These are phyloP conservation scores for Phycomyces nitens DNA, from an alignment of 192 early-diverging fungal genomes.

Conservation along the genomic window DNA sequence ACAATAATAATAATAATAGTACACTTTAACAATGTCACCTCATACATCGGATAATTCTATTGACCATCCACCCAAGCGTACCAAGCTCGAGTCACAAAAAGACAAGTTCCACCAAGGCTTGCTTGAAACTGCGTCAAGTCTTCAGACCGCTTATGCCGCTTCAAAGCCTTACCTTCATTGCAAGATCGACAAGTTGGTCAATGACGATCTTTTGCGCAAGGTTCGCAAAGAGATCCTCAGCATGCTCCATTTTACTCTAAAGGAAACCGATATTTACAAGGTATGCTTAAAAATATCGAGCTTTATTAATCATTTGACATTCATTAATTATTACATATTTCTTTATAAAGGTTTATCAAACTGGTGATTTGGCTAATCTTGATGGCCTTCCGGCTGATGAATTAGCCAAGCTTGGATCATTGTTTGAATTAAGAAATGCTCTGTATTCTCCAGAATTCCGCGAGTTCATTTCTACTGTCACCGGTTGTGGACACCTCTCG, in stretches of 20 bases:
- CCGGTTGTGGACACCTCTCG: conserved; percentile 66
- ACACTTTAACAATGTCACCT: neutral
- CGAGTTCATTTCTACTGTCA: conserved; percentile 59
- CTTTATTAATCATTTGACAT: too few species aligned
- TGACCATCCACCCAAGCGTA: neutral
- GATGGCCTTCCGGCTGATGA: conserved; percentile 66
- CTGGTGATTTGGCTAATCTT: conserved; percentile 79
- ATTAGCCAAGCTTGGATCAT: conserved; percentile 45
- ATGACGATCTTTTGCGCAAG: conserved; percentile 55
- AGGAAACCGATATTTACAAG: conserved; percentile 86
- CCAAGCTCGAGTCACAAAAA: neutral
- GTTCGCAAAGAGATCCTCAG: conserved; percentile 64
- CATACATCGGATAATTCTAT: neutral
- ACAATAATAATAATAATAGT: neutral
- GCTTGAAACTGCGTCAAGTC: neutral
- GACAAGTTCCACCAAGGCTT: neutral
- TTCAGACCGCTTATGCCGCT: conserved; percentile 14
- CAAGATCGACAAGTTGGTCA: conserved; percentile 56
- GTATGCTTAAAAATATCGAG: too few species aligned
- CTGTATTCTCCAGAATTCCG: conserved; percentile 75
- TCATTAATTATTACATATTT: too few species aligned
- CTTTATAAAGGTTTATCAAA: conserved; percentile 62
- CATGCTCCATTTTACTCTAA: conserved; percentile 66
- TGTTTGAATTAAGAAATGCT: conserved; percentile 65
- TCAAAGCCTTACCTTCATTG: conserved; percentile 65